A percentile compares a stretch with the other conserved stretches of the same genome.
Evolutionary conservation across 129 eudicot genomes (phyloP).

Genomic region (Centella asiatica): DNA sequence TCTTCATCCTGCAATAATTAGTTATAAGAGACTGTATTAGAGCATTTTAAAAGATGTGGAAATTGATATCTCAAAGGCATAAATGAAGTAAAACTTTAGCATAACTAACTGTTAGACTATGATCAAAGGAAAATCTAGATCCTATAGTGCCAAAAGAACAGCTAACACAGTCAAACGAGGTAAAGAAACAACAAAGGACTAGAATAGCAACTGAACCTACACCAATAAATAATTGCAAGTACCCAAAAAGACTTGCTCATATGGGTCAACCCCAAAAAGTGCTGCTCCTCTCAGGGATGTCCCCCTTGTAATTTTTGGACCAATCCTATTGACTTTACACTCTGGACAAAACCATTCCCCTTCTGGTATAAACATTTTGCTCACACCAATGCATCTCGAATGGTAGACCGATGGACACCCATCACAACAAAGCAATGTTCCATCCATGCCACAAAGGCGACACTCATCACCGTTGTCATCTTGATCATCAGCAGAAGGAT

Average conservation of each 20-base stretch:
- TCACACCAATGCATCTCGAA: conserved; percentile 80
- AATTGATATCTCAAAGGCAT: conserved; percentile 8
- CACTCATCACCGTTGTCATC: conserved; percentile 92
- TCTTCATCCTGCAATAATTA: conserved; percentile 53
- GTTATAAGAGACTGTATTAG: conserved; percentile 12
- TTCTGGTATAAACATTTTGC: conserved; percentile 59
- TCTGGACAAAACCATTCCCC: conserved; percentile 96
- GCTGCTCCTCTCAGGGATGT: conserved; percentile 70
- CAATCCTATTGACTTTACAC: conserved; percentile 48
- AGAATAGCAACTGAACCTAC: conserved; percentile 41
- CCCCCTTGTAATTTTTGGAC: conserved; percentile 46
- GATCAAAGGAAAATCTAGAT: not conserved
- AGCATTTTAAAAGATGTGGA: conserved; percentile 10
- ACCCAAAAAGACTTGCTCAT: conserved; percentile 79
- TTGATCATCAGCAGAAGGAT: conserved; percentile 27
- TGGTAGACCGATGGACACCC: conserved; percentile 93
- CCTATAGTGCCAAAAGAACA: not conserved
- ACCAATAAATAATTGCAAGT: conserved; percentile 77
- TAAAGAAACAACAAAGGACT: not conserved
- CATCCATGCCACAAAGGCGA: conserved; percentile 96
- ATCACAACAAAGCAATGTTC: conserved; percentile 87
- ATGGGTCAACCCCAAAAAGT: conserved; percentile 69
- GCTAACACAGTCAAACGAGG: not conserved
- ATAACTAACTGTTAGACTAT: not conserved
- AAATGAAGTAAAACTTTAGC: not conserved